Percentiles rank a stretch among this genome's conserved stretches.
Conservation (phyloP, 164 flowering plant species). For the Litsea cubeba region DNA sequence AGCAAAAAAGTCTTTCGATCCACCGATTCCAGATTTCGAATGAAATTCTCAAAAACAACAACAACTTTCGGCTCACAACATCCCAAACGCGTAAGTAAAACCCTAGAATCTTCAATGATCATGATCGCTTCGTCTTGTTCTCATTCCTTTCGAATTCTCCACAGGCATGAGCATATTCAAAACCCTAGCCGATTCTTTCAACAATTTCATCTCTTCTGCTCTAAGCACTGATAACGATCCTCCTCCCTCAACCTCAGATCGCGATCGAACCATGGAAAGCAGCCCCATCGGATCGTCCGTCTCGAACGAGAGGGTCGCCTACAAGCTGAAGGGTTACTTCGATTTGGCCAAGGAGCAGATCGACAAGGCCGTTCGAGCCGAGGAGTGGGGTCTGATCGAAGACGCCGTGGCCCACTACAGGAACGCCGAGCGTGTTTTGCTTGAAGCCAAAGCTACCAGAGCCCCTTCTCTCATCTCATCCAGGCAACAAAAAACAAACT, state of each 20-base stretch:
- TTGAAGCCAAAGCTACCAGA: slow-evolving; percentile 67
- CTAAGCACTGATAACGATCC: slow-evolving; percentile 15
- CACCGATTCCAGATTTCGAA: too few species aligned
- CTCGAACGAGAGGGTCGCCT: slow-evolving; percentile 67
- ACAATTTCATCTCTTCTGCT: slow-evolving; percentile 37
- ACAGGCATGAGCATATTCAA: slow-evolving; percentile 54
- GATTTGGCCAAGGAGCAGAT: slow-evolving; percentile 89
- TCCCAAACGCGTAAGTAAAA: too few species aligned
- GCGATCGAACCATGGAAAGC: slow-evolving; percentile 33
- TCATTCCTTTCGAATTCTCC: too few species aligned
- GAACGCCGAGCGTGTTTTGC: slow-evolving; percentile 61
- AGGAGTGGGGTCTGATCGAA: slow-evolving; percentile 90
- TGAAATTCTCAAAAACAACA: too few species aligned
- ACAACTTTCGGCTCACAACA: too few species aligned
- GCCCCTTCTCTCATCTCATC: slow-evolving; percentile 55
- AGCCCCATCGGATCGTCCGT: slow-evolving; percentile 35
- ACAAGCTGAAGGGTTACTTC: slow-evolving; percentile 86
- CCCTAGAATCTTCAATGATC: too few species aligned
- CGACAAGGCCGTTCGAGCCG: slow-evolving; percentile 85
- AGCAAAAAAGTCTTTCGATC: too few species aligned
- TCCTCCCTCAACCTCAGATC: neutral
- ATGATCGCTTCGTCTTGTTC: too few species aligned
- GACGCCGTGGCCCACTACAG: slow-evolving; percentile 73
- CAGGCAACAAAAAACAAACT: slow-evolving; percentile 28
- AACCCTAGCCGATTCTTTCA: slow-evolving; percentile 47